phyloP scores from a whole-genome alignment of 148 eudicot species.

The Pharnaceum exiguum region DNA sequence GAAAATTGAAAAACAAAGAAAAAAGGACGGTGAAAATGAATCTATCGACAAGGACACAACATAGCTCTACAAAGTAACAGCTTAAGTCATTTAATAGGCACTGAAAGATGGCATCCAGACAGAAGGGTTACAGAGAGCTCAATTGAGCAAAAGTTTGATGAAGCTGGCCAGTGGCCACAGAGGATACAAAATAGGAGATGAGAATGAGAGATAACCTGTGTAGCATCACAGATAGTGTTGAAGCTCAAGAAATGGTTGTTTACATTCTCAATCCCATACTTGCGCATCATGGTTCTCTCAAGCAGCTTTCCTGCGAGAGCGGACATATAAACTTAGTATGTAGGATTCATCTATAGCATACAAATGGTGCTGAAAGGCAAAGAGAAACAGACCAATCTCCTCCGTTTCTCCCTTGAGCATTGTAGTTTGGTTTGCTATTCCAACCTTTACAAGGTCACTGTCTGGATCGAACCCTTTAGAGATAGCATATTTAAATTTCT shows the following conservation, averaged over 20 bases:
- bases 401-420: slow-evolving; percentile 99
- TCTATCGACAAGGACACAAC: no score
- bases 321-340: slow-evolving; percentile 1
- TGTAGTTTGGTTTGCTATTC: slow-evolving; percentile 97
- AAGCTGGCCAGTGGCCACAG: not conserved
- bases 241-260: slow-evolving; percentile 82
- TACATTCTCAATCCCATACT: slow-evolving; percentile 73
- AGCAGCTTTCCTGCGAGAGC: slow-evolving; percentile 59
- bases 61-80: no score
- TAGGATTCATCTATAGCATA: not conserved
- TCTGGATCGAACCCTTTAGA: slow-evolving; percentile 96
- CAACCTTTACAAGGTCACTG: slow-evolving; percentile 71
- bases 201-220: slow-evolving; percentile 56
- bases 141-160: not conserved
- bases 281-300: slow-evolving; percentile 89
- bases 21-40: no score
- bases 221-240: slow-evolving; percentile 97
- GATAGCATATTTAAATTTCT: slow-evolving; percentile 89
- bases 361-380: not conserved
- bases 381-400: slow-evolving; percentile 72
- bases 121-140: not conserved
- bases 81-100: no score
- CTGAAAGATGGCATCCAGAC: no score
- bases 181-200: not conserved
- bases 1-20: no score